phyloP scores from a whole-genome alignment of 306 rosid genomes.

The Gleditsia sinensis region DNA sequence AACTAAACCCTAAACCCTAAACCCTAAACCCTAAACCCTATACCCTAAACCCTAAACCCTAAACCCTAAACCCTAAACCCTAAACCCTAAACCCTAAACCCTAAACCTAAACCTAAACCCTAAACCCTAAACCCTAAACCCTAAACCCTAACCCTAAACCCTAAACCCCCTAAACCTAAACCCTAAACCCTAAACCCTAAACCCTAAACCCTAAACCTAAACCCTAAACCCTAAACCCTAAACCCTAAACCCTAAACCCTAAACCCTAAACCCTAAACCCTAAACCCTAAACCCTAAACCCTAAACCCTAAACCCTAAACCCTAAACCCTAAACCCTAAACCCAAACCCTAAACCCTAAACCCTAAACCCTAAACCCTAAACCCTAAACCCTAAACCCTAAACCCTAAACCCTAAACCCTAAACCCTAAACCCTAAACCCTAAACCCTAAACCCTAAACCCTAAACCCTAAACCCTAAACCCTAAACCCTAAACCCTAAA shows the following conservation, averaged over 20 bases:
- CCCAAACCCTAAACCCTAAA: neutral
- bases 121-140: neutral
- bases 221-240: neutral
- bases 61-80: conserved; percentile 6
- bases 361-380: neutral
- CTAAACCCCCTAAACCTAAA: conserved; percentile 5
- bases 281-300: conserved; percentile 3
- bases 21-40: neutral
- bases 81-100: neutral
- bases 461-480: neutral
- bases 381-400: conserved; percentile 1
- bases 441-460: neutral
- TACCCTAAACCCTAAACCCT: conserved; percentile 17
- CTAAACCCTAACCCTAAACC: conserved; percentile 11
- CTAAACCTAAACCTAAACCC: neutral
- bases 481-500: neutral
- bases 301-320: neutral
- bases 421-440: conserved; percentile 4
- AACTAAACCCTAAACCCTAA: conserved; percentile 15
- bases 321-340: neutral
- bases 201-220: neutral
- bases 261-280: neutral
- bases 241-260: conserved; percentile 3
- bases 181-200: neutral
- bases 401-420: neutral